Evolutionary conservation across 192 early-diverging fungal genomes (phyloP), one percentile per base, ranked within the genome.

Genomic region (Podila epigama): DNA sequence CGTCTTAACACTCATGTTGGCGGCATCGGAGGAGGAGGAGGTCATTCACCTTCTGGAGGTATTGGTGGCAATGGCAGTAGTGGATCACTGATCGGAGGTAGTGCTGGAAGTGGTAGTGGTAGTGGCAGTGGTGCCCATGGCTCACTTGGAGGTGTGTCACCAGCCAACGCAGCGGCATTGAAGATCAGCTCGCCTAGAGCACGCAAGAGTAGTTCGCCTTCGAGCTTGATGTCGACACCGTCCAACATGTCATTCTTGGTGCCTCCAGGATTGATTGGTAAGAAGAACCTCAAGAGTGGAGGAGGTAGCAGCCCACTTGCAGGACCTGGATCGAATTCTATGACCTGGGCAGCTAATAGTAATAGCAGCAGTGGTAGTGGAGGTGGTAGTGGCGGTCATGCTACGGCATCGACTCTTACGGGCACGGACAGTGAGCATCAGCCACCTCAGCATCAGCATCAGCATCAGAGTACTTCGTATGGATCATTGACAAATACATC

Each of bases 231-330:
- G 69, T 68, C 80, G 12, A 62, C 80, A 15, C 65, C 63, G 5
- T 81, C 80, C 52, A 70, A 66, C 57, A 64, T 73, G 60, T 35
- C 80, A 12, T 69, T 66, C 60, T 5, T 70, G 37, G 67, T 51
- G 10, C 41, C 71, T 5, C 36, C 61, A n/a, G 58, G 70, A 15
- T n/a, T n/a, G n/a, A 33, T 59, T 12, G 56, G 35, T 13, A 73
- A 53, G 51, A 40, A 54, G 2, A 41, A 57, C n/a, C 37, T 36
- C 7, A 60, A 33, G 37, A 77, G 73, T 27, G 56, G n/a, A n/a
- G n/a, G n/a, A n/a, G n/a, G n/a, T n/a, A n/a, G 60, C 13, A 77
- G 73, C 42, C 73, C 73, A 1, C 56, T 77, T 5, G 51, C 50
- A 18, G 36, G 32, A 20, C 34, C 35, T 28, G 44, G 56, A 15